A percentile compares a stretch with the other conserved stretches of the same genome.
Evolutionary conservation across 805 yeast species (phyloP).

Genomic region (Lachancea quebecensis): DNA sequence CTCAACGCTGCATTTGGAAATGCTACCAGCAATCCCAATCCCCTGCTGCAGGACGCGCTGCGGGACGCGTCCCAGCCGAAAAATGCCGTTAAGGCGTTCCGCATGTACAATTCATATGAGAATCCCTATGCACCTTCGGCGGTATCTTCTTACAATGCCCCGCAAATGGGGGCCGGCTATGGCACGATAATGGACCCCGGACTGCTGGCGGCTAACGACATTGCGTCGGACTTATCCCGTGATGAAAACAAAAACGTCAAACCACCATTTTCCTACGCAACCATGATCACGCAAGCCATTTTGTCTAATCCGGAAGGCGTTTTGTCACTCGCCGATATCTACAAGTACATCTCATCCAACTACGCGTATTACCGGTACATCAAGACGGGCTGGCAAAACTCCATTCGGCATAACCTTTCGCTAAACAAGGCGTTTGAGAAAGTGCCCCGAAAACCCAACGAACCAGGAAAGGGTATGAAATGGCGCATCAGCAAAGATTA

Average conservation of each 20-base stretch:
- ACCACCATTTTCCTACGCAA: constrained; percentile 96
- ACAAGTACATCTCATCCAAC: constrained; percentile 79
- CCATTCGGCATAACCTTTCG: constrained; percentile 90
- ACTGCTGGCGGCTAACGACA: constrained; percentile 14
- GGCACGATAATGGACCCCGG: constrained; percentile 12
- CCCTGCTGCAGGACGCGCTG: constrained; percentile 9
- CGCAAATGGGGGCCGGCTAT: constrained; percentile 7
- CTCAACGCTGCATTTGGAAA: constrained; percentile 20
- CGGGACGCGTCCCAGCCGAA: constrained; percentile 12
- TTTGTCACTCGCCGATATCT: constrained; percentile 83
- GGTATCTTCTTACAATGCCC: constrained; percentile 4
- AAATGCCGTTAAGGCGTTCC: constrained; percentile 27
- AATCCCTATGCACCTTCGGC: constrained; percentile 4
- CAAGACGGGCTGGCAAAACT: constrained; percentile 97
- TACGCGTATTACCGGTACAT: constrained; percentile 89
- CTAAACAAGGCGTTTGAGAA: constrained; percentile 96
- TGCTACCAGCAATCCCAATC: constrained; percentile 18
- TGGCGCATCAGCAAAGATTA: constrained; percentile 92
- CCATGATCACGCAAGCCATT: constrained; percentile 97
- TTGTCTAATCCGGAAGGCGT: constrained; percentile 82
- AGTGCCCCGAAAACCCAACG: constrained; percentile 90
- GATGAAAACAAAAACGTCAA: constrained; percentile 87
- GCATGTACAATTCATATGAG: constrained; percentile 21
- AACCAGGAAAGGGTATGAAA: constrained; percentile 98
- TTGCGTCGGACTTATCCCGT: constrained; percentile 55